These are phyloP conservation scores for Diacronema lutheri DNA, from an alignment of 78 protist genomes.

Conservation along the genomic window DNA sequence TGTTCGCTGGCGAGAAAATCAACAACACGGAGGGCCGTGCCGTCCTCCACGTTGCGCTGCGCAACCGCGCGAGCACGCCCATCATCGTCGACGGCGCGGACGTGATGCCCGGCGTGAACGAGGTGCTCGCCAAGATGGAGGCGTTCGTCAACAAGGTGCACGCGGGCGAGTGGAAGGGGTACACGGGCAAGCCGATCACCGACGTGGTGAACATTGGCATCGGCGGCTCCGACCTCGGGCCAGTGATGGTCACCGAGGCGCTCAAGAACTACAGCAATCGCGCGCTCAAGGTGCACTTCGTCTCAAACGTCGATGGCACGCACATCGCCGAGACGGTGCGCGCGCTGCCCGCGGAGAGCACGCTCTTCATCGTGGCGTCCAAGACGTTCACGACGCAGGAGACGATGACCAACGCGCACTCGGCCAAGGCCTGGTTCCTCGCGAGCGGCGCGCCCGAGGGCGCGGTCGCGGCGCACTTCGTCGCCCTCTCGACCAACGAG, in stretches of 20 bases:
- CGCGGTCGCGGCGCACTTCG: slow-evolving; percentile 90
- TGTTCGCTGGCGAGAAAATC: slow-evolving; percentile 88
- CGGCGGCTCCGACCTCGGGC: slow-evolving; percentile 96
- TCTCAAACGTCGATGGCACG: slow-evolving; percentile 94
- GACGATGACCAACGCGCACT: slow-evolving; percentile 89
- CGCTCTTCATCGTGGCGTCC: slow-evolving; percentile 86
- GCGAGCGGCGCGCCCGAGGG: neutral
- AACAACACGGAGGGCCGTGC: slow-evolving; percentile 91
- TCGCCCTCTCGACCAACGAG: slow-evolving; percentile 93
- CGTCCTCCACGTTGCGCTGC: slow-evolving; percentile 77
- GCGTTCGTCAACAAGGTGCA: slow-evolving; percentile 71
- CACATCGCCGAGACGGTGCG: slow-evolving; percentile 75
- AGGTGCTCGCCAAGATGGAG: slow-evolving; percentile 32
- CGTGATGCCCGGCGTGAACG: slow-evolving; percentile 84
- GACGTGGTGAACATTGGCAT: slow-evolving; percentile 92
- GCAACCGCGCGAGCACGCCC: slow-evolving; percentile 30
- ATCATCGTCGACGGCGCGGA: slow-evolving; percentile 86
- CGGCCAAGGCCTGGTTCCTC: slow-evolving; percentile 80
- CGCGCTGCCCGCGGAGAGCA: slow-evolving; percentile 70
- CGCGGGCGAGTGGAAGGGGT: slow-evolving; percentile 80
- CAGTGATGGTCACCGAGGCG: slow-evolving; percentile 91
- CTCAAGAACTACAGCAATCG: slow-evolving; percentile 75
- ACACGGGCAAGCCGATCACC: slow-evolving; percentile 82
- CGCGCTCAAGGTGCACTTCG: slow-evolving; percentile 25
- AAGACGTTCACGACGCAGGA: slow-evolving; percentile 96